Conservation (phyloP, 345 rosid species). For the Melastoma malabathricum region DNA sequence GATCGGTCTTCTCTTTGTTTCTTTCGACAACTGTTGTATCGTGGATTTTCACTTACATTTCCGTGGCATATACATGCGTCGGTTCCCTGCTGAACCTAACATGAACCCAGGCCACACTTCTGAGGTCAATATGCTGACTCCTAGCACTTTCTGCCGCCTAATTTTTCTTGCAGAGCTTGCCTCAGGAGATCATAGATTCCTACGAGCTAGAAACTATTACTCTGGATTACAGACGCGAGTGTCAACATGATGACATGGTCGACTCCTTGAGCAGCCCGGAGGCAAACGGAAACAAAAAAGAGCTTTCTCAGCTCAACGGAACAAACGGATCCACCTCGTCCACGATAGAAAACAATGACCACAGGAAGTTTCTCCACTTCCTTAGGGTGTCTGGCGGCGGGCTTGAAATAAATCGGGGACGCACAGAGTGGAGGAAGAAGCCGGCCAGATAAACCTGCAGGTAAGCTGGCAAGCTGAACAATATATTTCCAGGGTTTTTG, state of each 20-base stretch:
- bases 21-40: not conserved
- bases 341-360: constrained; percentile 12
- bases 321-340: constrained; percentile 48
- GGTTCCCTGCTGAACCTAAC: too few relatives aligned
- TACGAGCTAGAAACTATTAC: constrained; percentile 78
- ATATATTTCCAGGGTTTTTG: not conserved
- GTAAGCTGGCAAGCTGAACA: not conserved
- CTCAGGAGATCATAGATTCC: constrained; percentile 72
- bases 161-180: constrained; percentile 62
- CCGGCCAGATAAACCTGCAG: constrained; percentile 18
- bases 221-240: constrained; percentile 77
- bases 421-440: constrained; percentile 80
- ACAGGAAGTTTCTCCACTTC: constrained; percentile 51
- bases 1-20: not conserved
- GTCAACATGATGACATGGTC: constrained; percentile 71
- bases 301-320: constrained; percentile 18
- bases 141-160: not conserved
- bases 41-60: too few relatives aligned
- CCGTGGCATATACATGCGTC: too few relatives aligned
- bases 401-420: constrained; percentile 75
- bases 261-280: constrained; percentile 76
- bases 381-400: constrained; percentile 62
- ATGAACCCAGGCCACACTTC: too few relatives aligned
- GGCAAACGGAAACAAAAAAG: constrained; percentile 13
- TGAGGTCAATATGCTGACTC: too few relatives aligned